A percentile compares a stretch with the other conserved stretches of the same genome.
Evolutionary conservation across 139 green algal genomes (phyloP).

Genomic region (Mesostigma viride): DNA sequence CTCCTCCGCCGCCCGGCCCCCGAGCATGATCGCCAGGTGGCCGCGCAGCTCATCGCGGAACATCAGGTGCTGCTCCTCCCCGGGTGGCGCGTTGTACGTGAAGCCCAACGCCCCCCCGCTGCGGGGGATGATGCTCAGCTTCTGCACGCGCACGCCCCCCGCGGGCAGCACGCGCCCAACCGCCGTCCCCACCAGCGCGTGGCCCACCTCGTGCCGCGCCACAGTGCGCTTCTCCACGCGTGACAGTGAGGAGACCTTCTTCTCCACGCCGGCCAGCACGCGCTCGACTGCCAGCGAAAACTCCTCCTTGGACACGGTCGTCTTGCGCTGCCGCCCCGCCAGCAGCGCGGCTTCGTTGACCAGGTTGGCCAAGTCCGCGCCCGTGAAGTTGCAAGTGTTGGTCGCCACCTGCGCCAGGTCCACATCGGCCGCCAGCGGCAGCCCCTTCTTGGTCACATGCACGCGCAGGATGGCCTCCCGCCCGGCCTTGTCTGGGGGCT

Average conservation of each 20-base stretch:
- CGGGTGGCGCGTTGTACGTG: slow-evolving; percentile 41
- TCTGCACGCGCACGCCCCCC: slow-evolving; percentile 50
- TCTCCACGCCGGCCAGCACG: slow-evolving; percentile 65
- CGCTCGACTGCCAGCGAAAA: slow-evolving; percentile 35
- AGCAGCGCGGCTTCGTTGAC: slow-evolving; percentile 84
- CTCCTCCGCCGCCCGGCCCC: slow-evolving; percentile 73
- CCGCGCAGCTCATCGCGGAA: slow-evolving; percentile 78
- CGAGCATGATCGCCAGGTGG: slow-evolving; percentile 76
- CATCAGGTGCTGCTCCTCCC: slow-evolving; percentile 67
- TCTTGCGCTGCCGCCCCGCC: slow-evolving; percentile 43
- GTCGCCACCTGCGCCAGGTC: slow-evolving; percentile 3
- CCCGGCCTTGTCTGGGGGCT: slow-evolving; percentile 12
- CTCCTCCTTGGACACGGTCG: slow-evolving; percentile 44
- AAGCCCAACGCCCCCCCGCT: slow-evolving; percentile 65
- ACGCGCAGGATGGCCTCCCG: slow-evolving; percentile 15
- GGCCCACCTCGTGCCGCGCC: slow-evolving; percentile 74
- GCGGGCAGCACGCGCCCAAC: slow-evolving; percentile 53
- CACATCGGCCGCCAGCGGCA: not conserved
- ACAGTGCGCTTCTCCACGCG: slow-evolving; percentile 74
- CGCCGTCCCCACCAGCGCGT: slow-evolving; percentile 72
- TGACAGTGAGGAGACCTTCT: slow-evolving; percentile 68
- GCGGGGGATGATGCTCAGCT: slow-evolving; percentile 70
- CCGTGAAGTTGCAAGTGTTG: slow-evolving; percentile 15
- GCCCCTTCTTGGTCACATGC: not conserved
- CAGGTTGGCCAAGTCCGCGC: slow-evolving; percentile 91